Percentiles rank a stretch among this genome's conserved stretches.
Evolutionary conservation across 2,329 filamentous ascomycete genomes (phyloP).

Genomic region (Plenodomus biglobosus): DNA sequence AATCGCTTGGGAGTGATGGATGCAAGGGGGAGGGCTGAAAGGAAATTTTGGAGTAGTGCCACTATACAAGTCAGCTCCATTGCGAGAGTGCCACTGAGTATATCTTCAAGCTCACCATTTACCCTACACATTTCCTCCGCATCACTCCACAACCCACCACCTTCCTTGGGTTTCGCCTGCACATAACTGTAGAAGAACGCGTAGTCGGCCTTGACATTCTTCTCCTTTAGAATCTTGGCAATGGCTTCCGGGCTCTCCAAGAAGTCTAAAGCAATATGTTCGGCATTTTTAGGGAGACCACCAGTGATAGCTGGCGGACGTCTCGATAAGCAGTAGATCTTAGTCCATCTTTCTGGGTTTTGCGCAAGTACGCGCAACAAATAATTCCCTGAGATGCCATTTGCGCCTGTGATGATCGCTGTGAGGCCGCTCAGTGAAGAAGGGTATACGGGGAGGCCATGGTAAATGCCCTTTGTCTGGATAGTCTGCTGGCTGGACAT

Average conservation of each 20-base stretch:
- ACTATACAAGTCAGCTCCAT: conserved; percentile 12
- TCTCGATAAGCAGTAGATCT: conserved; percentile 55
- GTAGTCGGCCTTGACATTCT: conserved; percentile 46
- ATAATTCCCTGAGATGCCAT: conserved; percentile 57
- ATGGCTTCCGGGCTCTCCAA: conserved; percentile 43
- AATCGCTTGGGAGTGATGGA: conserved; percentile 51
- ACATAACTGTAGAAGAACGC: conserved; percentile 60
- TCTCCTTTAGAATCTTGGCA: conserved; percentile 37
- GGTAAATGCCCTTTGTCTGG: conserved; percentile 50
- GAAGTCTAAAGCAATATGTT: conserved; percentile 50
- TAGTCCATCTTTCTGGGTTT: conserved; percentile 53
- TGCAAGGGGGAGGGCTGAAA: conserved; percentile 47
- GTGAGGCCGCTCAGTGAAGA: conserved; percentile 48
- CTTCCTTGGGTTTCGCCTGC: conserved; percentile 52
- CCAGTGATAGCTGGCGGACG: conserved; percentile 48
- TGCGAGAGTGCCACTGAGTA: neutral
- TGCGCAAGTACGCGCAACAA: conserved; percentile 54
- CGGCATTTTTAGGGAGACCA: conserved; percentile 42
- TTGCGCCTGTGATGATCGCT: conserved; percentile 57
- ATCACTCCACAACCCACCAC: conserved; percentile 52
- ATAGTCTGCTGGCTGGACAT: conserved; percentile 30
- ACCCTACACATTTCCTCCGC: conserved; percentile 54
- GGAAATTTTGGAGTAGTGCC: conserved; percentile 52
- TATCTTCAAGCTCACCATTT: conserved; percentile 39
- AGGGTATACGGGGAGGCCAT: conserved; percentile 53